Evolutionary conservation across 225 moss, liverwort and hornwort genomes (phyloP).

Genomic region (Neckera pumila): DNA sequence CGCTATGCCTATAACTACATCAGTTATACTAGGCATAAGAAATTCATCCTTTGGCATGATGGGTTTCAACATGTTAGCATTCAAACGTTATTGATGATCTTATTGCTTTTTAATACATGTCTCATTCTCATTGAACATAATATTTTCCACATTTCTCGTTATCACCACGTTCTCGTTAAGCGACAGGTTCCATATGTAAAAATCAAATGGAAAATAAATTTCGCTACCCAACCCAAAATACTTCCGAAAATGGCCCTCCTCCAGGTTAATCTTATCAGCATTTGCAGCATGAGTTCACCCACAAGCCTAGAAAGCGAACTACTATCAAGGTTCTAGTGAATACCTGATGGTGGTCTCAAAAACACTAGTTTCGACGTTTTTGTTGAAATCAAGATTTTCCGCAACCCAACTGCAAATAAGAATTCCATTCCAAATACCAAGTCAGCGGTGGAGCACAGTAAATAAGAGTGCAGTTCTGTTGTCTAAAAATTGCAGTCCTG

Average conservation of each 20-base stretch:
- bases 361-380: conserved; percentile 69
- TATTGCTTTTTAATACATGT: neutral
- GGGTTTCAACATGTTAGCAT: neutral
- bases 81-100: neutral
- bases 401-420: conserved; percentile 65
- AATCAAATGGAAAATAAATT: neutral
- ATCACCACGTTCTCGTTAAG: neutral
- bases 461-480: neutral
- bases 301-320: neutral
- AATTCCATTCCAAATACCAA: neutral
- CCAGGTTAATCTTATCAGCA: neutral
- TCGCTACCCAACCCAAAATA: neutral
- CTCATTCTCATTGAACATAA: neutral
- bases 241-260: neutral
- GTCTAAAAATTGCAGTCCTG: neutral
- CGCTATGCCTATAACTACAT: neutral
- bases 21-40: neutral
- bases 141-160: neutral
- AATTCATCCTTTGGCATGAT: neutral
- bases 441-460: neutral
- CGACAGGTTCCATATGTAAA: neutral
- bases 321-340: neutral
- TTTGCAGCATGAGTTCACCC: neutral
- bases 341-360: conserved; percentile 99
- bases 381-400: conserved; percentile 71